Evolutionary conservation across 257 asterid species (phyloP), one percentile per base, ranked within the genome.

Genomic region (Primulina tabacum): DNA sequence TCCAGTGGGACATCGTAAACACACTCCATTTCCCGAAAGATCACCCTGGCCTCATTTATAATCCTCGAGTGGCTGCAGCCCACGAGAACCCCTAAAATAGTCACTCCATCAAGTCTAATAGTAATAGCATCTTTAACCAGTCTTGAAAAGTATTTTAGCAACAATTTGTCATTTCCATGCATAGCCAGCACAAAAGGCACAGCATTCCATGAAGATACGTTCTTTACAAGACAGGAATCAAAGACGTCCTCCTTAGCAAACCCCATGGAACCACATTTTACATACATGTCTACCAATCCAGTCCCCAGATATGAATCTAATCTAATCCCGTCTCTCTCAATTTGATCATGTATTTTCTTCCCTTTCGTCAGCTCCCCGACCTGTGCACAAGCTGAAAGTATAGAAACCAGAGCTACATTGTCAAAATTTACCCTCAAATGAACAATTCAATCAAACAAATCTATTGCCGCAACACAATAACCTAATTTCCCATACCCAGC

Each of bases 51-150:
- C 70, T 83, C 86, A 5, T 82, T 43, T 17, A 81, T 55, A 5
- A 84, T 93, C 7, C 98, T 97, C 4, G 92, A 74, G 72, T 92
- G 98, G 78, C 95, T 88, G 79, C 96, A 92, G 4, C 98, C 98
- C 5, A 83, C 90, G 32, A 92, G 81, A 62, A 87, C 62, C 8
- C 82, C 92, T 47, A 92, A 64, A 60, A 90, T 83, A 0, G 98
- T 90, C 72, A 92, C 86, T 70, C 93, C 89, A 64, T 92, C 97
- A 0, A 95, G 96, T 76, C 16, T 21, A 21, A 21, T 21, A 21
- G 24, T 72, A 21, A 75, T 47, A 24, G 92, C 83, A 18, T 63
- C 55, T 29, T 67, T 77, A 52, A 78, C 79, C 98, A 92, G 88
- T 75, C 79, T 81, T 5, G 84, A 65, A 57, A 92, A 88, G 81